These are phyloP conservation scores for Conoideocrella luteorostrata DNA, from an alignment of 2,329 filamentous ascomycete species.

Conservation along the genomic window DNA sequence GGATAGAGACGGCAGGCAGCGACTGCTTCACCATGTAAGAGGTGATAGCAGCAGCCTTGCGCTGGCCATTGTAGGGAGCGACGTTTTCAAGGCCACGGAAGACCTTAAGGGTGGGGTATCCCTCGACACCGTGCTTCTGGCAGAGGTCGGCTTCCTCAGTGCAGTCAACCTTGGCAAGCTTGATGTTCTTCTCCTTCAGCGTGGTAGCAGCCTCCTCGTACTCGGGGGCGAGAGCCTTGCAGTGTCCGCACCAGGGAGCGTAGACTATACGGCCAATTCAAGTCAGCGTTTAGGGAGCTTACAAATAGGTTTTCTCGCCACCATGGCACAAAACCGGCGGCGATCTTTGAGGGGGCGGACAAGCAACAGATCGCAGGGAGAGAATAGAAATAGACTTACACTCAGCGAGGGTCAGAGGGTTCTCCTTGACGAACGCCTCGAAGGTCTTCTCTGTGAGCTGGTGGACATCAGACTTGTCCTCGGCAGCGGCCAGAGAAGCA, in stretches of 20 bases:
- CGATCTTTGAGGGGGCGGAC: too few relatives aligned
- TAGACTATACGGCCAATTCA: constrained; percentile 47
- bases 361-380: background rate
- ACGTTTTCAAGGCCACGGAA: constrained; percentile 86
- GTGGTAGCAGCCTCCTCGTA: constrained; percentile 81
- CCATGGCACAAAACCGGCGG: too few relatives aligned
- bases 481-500: constrained; percentile 53
- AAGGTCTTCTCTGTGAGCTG: constrained; percentile 84
- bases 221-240: constrained; percentile 93
- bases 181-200: constrained; percentile 83
- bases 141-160: constrained; percentile 91
- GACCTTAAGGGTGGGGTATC: constrained; percentile 97
- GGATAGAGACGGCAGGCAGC: constrained; percentile 79
- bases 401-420: constrained; percentile 89
- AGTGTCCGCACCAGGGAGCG: constrained; percentile 95
- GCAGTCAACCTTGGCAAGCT: constrained; percentile 85
- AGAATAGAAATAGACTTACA: constrained; percentile 55
- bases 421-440: constrained; percentile 73
- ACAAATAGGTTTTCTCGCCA: too few relatives aligned
- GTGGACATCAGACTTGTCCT: constrained; percentile 65
- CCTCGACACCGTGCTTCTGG: constrained; percentile 84
- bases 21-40: constrained; percentile 98
- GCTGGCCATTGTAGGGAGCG: constrained; percentile 77
- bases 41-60: constrained; percentile 72
- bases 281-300: constrained; percentile 27